phyloP scores from a whole-genome alignment of 116 monocot species.

The Zostera marina region DNA sequence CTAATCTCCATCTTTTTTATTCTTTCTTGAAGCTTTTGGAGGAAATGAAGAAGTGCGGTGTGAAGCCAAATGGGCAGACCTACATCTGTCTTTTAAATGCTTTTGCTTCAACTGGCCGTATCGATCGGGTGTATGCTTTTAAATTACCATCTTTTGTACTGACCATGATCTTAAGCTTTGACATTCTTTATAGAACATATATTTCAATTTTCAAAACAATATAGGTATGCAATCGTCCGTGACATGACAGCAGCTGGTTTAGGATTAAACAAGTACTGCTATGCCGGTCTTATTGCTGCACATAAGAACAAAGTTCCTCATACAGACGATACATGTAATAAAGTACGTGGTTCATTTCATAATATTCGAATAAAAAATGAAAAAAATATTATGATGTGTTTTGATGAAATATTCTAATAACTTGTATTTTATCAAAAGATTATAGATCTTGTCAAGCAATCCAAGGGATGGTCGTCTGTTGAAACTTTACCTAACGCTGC shows the following conservation, averaged over 20 bases:
- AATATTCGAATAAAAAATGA: no score
- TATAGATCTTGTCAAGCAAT: slow-evolving; percentile 79
- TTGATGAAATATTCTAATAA: background rate
- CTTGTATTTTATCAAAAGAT: slow-evolving; percentile 28
- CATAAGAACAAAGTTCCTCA: slow-evolving; percentile 66
- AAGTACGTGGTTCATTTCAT: slow-evolving; percentile 24
- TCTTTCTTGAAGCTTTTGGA: slow-evolving; percentile 62
- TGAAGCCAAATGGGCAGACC: slow-evolving; percentile 86
- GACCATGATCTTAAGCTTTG: no score
- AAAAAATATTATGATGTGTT: background rate
- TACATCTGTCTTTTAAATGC: slow-evolving; percentile 90
- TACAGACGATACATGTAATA: slow-evolving; percentile 46
- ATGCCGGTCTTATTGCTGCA: slow-evolving; percentile 91
- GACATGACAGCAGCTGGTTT: slow-evolving; percentile 97
- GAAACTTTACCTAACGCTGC: slow-evolving; percentile 65
- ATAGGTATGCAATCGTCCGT: slow-evolving; percentile 78
- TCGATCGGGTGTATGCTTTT: slow-evolving; percentile 68
- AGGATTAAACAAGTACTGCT: slow-evolving; percentile 87
- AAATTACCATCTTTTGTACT: background rate
- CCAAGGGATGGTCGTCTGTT: slow-evolving; percentile 85
- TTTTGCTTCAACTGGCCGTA: slow-evolving; percentile 70
- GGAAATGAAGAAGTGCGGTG: slow-evolving; percentile 77
- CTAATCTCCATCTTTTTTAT: slow-evolving; percentile 4
- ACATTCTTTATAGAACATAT: no score
- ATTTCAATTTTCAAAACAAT: background rate